Base-by-base conservation (phyloP, 176 grass and related monocot species). In the Cocos nucifera region DNA sequence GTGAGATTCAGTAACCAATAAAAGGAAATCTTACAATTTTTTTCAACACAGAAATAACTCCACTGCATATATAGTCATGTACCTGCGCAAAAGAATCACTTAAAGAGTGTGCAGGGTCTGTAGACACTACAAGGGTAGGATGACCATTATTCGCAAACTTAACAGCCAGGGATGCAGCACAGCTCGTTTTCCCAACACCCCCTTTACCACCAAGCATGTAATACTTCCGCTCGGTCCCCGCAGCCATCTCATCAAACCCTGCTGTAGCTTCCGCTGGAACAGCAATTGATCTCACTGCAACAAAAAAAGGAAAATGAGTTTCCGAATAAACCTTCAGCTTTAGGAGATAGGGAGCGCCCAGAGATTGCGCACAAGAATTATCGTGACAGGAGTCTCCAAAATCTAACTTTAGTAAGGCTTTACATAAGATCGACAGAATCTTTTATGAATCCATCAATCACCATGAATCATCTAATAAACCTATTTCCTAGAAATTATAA, bases 131-230 rank as follows among this genome's bases (percentile, higher is more conserved):
- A 44, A 81, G 73, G 49, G 78, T 81, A 14, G 58, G 69, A 65
- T 81, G 73, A 19, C 73, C 83, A 20, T 20, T 50, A 50, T 53
- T 76, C 6, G 69, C 78, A 64, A 81, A 73, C 69, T 73, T 76
- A 62, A 81, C 21, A 16, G 73, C 78, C 17, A 81, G 73, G 10
- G 73, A 69, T 5, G 83, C 64, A 0, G 83, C 83, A 18, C 66
- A 19, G 54, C 73, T 82, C 19, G 78, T 81, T 62, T 69, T 82
- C 32, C 83, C 78, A n/a, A 82, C 78, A 44, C 83, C 78, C 14
- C 78, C 73, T 69, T 81, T 78, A 44, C 78, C 78, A 51, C 78
- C 78, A 50, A 86, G 2, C 54, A 86, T 50, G 19, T 65, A 81
- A 62, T 60, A 73, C 63, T 23, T 77, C 54, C 26, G 64, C 22